Evolutionary conservation across 73 alveolate genomes (phyloP).

Genomic region (Tetrahymena elliotti): DNA sequence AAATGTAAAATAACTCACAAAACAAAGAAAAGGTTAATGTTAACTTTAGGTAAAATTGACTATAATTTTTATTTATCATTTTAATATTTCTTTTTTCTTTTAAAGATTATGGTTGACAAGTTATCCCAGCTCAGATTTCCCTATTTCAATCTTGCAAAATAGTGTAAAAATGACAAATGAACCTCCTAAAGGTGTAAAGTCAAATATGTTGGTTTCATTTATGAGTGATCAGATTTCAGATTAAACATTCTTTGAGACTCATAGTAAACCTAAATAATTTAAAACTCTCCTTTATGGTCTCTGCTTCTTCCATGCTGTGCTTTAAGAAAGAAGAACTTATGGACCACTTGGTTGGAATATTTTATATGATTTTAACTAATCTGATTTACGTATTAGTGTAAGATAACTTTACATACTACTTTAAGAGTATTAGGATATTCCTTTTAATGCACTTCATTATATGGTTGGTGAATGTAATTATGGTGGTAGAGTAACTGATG

Average conservation of each 20-base stretch:
- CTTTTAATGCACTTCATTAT: conserved; percentile 96
- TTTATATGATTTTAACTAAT: conserved; percentile 94
- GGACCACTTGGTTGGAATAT: conserved; percentile 99
- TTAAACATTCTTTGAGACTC: conserved; percentile 51
- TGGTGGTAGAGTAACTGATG: conserved; percentile 99
- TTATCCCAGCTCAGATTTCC: conserved; percentile 96
- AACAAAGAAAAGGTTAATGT: conserved; percentile 69
- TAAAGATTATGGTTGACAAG: conserved; percentile 98
- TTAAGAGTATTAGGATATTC: conserved; percentile 90
- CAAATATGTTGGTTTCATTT: conserved; percentile 90
- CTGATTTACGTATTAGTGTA: conserved; percentile 89
- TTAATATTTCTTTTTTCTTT: conserved; percentile 55
- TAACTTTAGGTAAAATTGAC: conserved; percentile 57
- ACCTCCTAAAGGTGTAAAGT: conserved; percentile 98
- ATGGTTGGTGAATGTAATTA: conserved; percentile 96
- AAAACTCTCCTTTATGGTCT: conserved; percentile 90
- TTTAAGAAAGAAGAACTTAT: conserved; percentile 88
- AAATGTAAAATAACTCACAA: conserved; percentile 76
- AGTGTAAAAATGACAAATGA: conserved; percentile 99
- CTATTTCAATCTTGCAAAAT: conserved; percentile 94
- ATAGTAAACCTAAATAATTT: conserved; percentile 79
- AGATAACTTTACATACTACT: conserved; percentile 90
- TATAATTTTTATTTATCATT: conserved; percentile 40
- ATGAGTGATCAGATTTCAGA: conserved; percentile 87
- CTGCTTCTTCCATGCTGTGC: conserved; percentile 98